Evolutionary conservation across 495 filamentous ascomycete genomes (phyloP), one percentile per base, ranked within the genome.

Genomic region (Podospora appendiculata): DNA sequence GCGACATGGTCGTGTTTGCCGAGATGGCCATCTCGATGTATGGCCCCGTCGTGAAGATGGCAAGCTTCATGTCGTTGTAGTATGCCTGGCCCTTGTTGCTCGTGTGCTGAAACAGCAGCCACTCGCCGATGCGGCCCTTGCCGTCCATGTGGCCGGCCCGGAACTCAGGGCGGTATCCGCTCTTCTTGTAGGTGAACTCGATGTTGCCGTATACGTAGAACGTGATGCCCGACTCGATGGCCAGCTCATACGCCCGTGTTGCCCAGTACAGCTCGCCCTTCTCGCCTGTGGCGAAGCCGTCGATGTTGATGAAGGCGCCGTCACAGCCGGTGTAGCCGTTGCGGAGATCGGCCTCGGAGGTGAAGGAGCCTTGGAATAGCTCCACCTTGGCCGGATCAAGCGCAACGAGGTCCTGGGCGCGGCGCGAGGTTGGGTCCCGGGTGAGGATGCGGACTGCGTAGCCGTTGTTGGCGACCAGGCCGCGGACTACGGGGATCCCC

Each of bases 191-290:
- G 0, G 50, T 58, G 45, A 70, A 80, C 40, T 80, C 76, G 7
- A 78, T 59, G 48, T 70, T 74, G 0, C 72, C 75, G 46, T 72
- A 79, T 2, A 83, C 62, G 61, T 74, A 83, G 58, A 76, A 71
- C 58, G 73, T 66, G 14, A 81, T 67, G 7, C 78, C 76, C 32
- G 64, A 56, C 38, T 74, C 66, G 39, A 73, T 54, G 1, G 80
- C 78, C 3, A 83, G 62, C 46, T 83, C 80, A 55, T 77, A 83
- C 32, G 67, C 64, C 13, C 80, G 70, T 14, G 78, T 77, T 11
- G 72, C 77, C 70, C 73, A 82, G 58, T 67, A 83, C 1, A 75
- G 68, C 56, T 83, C 80, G 8, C 62, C 59, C 52, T 78, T 76
- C 58, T 80, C 75, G 12, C 80, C 79, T 7, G 67, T 63, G 40